Evolutionary conservation across 257 asterid genomes (phyloP).

Genomic region (Handroanthus guayacan): DNA sequence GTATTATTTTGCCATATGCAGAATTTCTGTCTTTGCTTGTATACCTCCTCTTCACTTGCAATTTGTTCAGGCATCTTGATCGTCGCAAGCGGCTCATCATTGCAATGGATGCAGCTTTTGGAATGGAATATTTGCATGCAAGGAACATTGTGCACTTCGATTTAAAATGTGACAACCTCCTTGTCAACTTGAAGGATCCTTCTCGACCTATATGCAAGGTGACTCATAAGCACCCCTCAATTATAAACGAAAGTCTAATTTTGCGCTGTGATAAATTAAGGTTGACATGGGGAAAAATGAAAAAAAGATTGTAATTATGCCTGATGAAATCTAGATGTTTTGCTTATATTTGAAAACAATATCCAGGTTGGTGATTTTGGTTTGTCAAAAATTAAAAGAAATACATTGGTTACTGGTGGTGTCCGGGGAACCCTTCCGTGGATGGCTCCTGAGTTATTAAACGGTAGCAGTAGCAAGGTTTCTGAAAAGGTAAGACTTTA

Average conservation of each 20-base stretch:
- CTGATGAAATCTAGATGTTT: background rate
- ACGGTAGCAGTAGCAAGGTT: slow-evolving; percentile 93
- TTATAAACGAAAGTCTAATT: background rate
- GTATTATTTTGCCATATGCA: slow-evolving; percentile 42
- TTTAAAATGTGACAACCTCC: slow-evolving; percentile 92
- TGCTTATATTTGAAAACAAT: slow-evolving; percentile 9
- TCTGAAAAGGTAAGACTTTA: slow-evolving; percentile 75
- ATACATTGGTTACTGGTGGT: slow-evolving; percentile 91
- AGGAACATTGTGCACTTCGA: slow-evolving; percentile 96
- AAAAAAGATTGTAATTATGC: slow-evolving; percentile 21
- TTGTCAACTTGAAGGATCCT: slow-evolving; percentile 93
- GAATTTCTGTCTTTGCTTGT: background rate
- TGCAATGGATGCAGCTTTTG: slow-evolving; percentile 98
- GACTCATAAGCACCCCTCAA: slow-evolving; percentile 7
- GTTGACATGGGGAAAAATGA: background rate
- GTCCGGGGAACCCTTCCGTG: slow-evolving; percentile 98
- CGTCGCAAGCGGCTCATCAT: slow-evolving; percentile 91
- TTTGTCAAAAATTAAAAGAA: slow-evolving; percentile 90
- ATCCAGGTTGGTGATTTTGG: slow-evolving; percentile 93
- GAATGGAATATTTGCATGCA: slow-evolving; percentile 95
- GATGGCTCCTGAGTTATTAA: slow-evolving; percentile 97
- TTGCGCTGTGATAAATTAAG: background rate
- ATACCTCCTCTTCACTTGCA: slow-evolving; percentile 24
- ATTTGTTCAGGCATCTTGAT: slow-evolving; percentile 77
- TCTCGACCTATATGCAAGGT: slow-evolving; percentile 98